Evolutionary conservation across 495 filamentous ascomycete species (phyloP).

Genomic region (Immersiella caudata): DNA sequence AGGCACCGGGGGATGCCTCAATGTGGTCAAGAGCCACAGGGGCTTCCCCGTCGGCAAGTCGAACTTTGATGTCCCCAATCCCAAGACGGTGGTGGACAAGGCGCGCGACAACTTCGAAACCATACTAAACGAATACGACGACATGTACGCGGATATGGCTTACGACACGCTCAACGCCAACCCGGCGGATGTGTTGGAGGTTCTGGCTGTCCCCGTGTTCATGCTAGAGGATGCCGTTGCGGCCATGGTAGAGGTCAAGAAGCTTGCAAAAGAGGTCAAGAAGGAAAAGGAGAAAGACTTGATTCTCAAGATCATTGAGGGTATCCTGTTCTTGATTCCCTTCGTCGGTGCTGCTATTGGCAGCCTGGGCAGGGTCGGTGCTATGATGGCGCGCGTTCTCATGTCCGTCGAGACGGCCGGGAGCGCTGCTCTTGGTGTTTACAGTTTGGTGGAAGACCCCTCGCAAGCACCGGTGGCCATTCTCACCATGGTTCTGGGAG

Average conservation of each 20-base stretch:
- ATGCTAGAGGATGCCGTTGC: slow-evolving; percentile 27
- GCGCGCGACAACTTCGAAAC: slow-evolving; percentile 14
- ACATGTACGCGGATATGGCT: slow-evolving; percentile 18
- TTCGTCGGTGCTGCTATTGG: slow-evolving; percentile 9
- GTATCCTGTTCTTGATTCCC: slow-evolving; percentile 24
- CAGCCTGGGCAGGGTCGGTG: slow-evolving; percentile 4
- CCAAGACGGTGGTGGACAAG: slow-evolving; percentile 25
- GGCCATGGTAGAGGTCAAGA: slow-evolving; percentile 28
- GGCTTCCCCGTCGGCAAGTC: slow-evolving; percentile 13
- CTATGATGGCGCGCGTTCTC: slow-evolving; percentile 2
- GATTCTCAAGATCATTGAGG: slow-evolving; percentile 29
- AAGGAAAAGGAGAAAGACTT: slow-evolving; percentile 24
- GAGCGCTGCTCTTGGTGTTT: not conserved
- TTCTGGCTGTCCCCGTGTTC: slow-evolving; percentile 28
- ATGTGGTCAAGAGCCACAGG: not conserved
- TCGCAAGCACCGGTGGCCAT: slow-evolving; percentile 11
- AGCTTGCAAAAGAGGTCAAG: slow-evolving; percentile 25
- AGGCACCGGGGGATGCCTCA: not conserved
- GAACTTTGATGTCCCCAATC: slow-evolving; percentile 22
- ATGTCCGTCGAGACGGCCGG: slow-evolving; percentile 10
- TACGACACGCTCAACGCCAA: slow-evolving; percentile 20
- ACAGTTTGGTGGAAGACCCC: slow-evolving; percentile 6
- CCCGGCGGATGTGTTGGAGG: slow-evolving; percentile 22
- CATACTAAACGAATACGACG: slow-evolving; percentile 12
- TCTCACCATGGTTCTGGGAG: slow-evolving; percentile 13